Evolutionary conservation across 805 yeast genomes (phyloP).

Genomic region (Kodamaea hsintzibuensis): DNA sequence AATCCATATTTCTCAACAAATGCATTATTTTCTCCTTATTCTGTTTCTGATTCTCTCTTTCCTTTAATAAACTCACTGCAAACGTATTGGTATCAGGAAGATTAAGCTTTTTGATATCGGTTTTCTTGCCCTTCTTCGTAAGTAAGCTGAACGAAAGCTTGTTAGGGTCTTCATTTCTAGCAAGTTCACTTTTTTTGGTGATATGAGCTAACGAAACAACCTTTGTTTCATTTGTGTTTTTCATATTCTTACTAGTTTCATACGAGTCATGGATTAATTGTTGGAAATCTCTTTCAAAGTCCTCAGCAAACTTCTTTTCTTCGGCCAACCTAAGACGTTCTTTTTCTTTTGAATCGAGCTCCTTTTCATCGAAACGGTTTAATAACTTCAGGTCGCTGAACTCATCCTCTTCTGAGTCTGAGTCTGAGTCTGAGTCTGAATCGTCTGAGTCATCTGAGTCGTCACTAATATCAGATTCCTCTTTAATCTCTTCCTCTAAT

Average conservation of each 20-base stretch:
- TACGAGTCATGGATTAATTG: slow-evolving; percentile 53
- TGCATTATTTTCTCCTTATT: slow-evolving; percentile 60
- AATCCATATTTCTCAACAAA: slow-evolving; percentile 48
- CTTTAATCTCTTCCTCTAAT: slow-evolving; percentile 19
- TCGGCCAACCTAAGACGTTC: slow-evolving; percentile 8
- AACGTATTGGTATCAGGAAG: slow-evolving; percentile 58
- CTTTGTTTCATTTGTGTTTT: not conserved
- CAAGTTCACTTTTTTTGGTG: not conserved
- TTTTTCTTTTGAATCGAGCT: not conserved
- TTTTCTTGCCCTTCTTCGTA: slow-evolving; percentile 52
- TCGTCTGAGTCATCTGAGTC: slow-evolving; percentile 14
- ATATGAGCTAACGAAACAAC: not conserved
- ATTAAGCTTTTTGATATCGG: slow-evolving; percentile 42
- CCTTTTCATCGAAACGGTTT: not conserved
- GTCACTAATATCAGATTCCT: slow-evolving; percentile 16
- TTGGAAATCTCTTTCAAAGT: slow-evolving; percentile 58
- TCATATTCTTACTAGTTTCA: slow-evolving; percentile 28
- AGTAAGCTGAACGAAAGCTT: slow-evolving; percentile 52
- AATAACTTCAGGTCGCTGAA: slow-evolving; percentile 9
- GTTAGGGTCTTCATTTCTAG: slow-evolving; percentile 1
- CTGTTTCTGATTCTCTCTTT: slow-evolving; percentile 48
- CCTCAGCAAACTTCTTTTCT: slow-evolving; percentile 43
- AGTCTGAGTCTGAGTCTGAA: slow-evolving; percentile 1
- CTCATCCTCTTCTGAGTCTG: slow-evolving; percentile 10
- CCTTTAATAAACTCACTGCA: slow-evolving; percentile 52